These are phyloP conservation scores for Candida palmyrensis DNA, from an alignment of 805 yeast species.

Conservation along the genomic window DNA sequence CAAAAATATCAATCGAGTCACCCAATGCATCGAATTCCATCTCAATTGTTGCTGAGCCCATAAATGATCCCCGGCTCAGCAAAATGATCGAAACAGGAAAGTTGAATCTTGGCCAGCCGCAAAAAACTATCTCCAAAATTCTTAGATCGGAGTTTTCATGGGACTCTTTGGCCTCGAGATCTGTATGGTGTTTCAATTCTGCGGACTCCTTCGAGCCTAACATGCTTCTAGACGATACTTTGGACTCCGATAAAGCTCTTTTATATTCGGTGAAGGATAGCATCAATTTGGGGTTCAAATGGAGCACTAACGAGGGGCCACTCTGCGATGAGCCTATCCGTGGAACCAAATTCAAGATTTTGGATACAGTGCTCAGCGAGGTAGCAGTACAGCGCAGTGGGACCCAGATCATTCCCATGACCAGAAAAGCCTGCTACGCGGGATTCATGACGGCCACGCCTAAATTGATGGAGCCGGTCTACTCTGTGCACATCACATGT, in stretches of 20 bases:
- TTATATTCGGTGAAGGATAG: conserved; percentile 45
- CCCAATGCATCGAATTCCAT: conserved; percentile 51
- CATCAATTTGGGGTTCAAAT: conserved; percentile 72
- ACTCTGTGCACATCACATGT: conserved; percentile 55
- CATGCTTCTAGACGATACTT: conserved; percentile 62
- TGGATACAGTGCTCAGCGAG: conserved; percentile 52
- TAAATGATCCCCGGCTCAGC: conserved; percentile 46
- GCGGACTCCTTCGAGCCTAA: conserved; percentile 44
- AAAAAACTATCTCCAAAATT: conserved; percentile 44
- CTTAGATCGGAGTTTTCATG: conserved; percentile 60
- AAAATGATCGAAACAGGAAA: conserved; percentile 51
- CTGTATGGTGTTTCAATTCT: conserved; percentile 76
- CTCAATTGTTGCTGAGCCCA: conserved; percentile 73
- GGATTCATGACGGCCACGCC: conserved; percentile 79
- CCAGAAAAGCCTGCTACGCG: conserved; percentile 78
- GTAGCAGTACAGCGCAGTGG: conserved; percentile 46
- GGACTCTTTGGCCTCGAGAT: conserved; percentile 81
- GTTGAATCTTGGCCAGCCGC: conserved; percentile 29
- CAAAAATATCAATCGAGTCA: conserved; percentile 56
- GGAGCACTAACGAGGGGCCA: conserved; percentile 87
- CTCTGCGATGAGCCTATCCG: conserved; percentile 81
- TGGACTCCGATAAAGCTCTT: conserved; percentile 60
- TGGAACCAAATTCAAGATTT: conserved; percentile 63
- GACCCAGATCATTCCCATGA: conserved; percentile 75
- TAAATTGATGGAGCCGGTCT: conserved; percentile 75